Percentiles rank a stretch among this genome's conserved stretches.
phyloP scores from a whole-genome alignment of 192 early-diverging fungal genomes.

The Coemansia sp. region DNA sequence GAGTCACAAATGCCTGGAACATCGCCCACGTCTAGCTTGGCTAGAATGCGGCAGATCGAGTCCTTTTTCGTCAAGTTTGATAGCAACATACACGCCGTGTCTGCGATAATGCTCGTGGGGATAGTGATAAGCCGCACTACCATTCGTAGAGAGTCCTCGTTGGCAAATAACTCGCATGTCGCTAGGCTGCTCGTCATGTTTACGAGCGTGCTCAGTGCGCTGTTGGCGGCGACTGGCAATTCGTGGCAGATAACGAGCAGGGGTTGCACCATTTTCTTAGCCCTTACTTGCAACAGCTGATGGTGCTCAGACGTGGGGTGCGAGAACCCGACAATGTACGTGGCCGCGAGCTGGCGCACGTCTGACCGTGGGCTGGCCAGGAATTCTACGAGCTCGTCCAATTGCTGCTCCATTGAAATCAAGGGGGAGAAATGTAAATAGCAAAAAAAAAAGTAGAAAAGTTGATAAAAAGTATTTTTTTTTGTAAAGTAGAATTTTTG shows the following conservation, averaged over 20 bases:
- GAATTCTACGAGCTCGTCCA: conserved; percentile 71
- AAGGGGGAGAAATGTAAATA: too few species aligned
- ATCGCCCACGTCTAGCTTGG: conserved; percentile 36
- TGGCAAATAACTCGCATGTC: conserved; percentile 66
- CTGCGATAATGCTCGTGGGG: conserved; percentile 71
- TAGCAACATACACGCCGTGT: conserved; percentile 80
- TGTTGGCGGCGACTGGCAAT: conserved; percentile 76
- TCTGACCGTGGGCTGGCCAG: conserved; percentile 73
- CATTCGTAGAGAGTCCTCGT: conserved; percentile 71
- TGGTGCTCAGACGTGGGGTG: conserved; percentile 62
- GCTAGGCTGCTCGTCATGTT: conserved; percentile 77
- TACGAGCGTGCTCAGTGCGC: conserved; percentile 79
- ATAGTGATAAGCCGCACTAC: conserved; percentile 70
- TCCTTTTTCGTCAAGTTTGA: conserved; percentile 88
- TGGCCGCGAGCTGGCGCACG: conserved; percentile 79
- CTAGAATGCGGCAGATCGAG: conserved; percentile 59
- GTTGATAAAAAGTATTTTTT: neutral
- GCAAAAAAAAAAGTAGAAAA: neutral
- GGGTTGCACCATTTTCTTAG: conserved; percentile 64
- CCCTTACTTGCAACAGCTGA: conserved; percentile 61
- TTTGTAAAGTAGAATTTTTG: too few species aligned
- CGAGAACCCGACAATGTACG: conserved; percentile 77
- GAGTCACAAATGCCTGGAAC: conserved; percentile 52
- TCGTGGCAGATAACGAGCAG: conserved; percentile 72
- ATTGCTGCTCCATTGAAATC: conserved; percentile 45